Evolutionary conservation across 2,329 filamentous ascomycete genomes (phyloP).

Genomic region (Aspergillus spinulosporus): DNA sequence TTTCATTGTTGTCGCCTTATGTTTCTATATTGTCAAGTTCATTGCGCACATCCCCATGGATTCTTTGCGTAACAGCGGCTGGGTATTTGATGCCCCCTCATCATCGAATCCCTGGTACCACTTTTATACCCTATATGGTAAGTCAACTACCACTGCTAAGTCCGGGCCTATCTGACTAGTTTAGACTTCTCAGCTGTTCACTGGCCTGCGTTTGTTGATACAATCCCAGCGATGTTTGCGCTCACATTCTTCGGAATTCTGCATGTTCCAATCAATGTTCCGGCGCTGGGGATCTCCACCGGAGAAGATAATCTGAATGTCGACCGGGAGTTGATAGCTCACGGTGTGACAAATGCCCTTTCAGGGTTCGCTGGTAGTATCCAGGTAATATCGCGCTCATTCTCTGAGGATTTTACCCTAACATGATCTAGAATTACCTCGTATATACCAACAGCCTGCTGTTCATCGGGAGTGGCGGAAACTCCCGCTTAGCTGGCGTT

Average conservation of each 20-base stretch:
- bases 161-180: conserved; percentile 8
- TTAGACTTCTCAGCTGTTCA: conserved; percentile 77
- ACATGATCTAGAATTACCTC: conserved; percentile 72
- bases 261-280: conserved; percentile 97
- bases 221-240: conserved; percentile 91
- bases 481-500: conserved; percentile 80
- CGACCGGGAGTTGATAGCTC: conserved; percentile 85
- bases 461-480: conserved; percentile 89
- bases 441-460: conserved; percentile 98
- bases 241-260: conserved; percentile 96
- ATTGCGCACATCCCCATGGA: conserved; percentile 65
- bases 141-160: conserved; percentile 36
- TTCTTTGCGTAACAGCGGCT: conserved; percentile 70
- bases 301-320: conserved; percentile 91
- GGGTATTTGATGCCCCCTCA: conserved; percentile 87
- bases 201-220: conserved; percentile 79
- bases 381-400: conserved; percentile 46
- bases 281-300: conserved; percentile 83
- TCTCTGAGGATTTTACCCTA: conserved; percentile 20
- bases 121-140: conserved; percentile 94
- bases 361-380: conserved; percentile 88
- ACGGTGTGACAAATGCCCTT: conserved; percentile 88
- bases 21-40: conserved; percentile 53
- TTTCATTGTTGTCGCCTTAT: conserved; percentile 74
- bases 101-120: conserved; percentile 92